Evolutionary conservation across 352 stramenopile genomes (phyloP).

Genomic region (Phytophthora melonis): DNA sequence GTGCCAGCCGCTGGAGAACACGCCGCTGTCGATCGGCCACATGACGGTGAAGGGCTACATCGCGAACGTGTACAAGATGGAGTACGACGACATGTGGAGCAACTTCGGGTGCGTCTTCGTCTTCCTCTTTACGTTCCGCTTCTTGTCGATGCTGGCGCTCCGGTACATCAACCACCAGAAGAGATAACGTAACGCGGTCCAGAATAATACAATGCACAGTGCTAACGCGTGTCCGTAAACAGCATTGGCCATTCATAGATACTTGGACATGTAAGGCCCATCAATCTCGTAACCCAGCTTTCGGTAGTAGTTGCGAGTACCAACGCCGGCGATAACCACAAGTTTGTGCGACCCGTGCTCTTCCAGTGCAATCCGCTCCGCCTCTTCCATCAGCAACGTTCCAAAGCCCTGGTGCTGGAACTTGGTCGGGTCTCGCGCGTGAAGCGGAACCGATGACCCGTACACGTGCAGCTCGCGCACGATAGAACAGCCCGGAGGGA

Average conservation of each 20-base stretch:
- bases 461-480: slow-evolving; percentile 97
- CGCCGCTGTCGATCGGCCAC: slow-evolving; percentile 32
- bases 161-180: slow-evolving; percentile 55
- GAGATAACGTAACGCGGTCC: background rate
- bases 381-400: slow-evolving; percentile 97
- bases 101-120: slow-evolving; percentile 45
- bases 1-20: slow-evolving; percentile 44
- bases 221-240: background rate
- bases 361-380: slow-evolving; percentile 95
- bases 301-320: slow-evolving; percentile 97
- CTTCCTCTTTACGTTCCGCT: slow-evolving; percentile 46
- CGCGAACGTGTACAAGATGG: slow-evolving; percentile 41
- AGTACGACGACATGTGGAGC: slow-evolving; percentile 38
- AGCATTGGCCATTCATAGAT: slow-evolving; percentile 53
- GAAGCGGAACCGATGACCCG: slow-evolving; percentile 95
- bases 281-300: slow-evolving; percentile 98
- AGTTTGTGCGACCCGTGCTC: slow-evolving; percentile 96
- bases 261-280: slow-evolving; percentile 98
- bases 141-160: slow-evolving; percentile 47
- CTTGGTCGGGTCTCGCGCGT: slow-evolving; percentile 94
- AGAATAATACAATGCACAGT: slow-evolving; percentile 9
- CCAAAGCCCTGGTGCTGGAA: slow-evolving; percentile 98
- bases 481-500: slow-evolving; percentile 70
- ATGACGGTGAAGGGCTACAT: slow-evolving; percentile 47
- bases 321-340: slow-evolving; percentile 97